Base-by-base conservation (phyloP, 352 stramenopile genomes). In the Pythium apleroticum region DNA sequence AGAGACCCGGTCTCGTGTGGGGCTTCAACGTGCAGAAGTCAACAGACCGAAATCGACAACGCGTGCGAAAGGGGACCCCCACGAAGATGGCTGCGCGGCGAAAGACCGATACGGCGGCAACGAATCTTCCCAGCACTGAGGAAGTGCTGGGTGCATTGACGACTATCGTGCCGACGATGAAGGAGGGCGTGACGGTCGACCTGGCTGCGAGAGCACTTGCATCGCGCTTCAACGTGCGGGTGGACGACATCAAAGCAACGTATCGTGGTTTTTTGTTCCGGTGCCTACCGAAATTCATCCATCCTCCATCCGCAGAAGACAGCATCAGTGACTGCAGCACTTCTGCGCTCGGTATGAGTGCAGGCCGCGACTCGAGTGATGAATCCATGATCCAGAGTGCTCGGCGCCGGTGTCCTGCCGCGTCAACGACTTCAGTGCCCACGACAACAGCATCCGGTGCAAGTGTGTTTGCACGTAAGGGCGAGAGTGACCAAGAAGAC, bases 1-100 rank as follows among this genome's bases (percentile, higher is more conserved):
- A 12, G 33, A 17, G 33, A 41, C 33, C 7, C 11, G 33, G 8
- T 41, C 12, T 27, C 39, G 17, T 45, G 10, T 11, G 37, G 19
- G 37, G 6, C 25, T 58, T 65, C 49, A 66, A 66, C 59, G 50
- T 66, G 59, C 39, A 39, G 25, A 46, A 33, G 24, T 48, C 37
- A 4, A 30, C 49, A 37, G 7, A 33, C 20, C 25, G 41, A 28
- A 43, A 8, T 37, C 27, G 24, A 11, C 25, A 22, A 50, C 48
- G 17, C 4, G 14, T 12, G 15, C 4, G 37, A n/a, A 17, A 46
- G 4, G 17, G 37, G 5, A 11, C 10, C 35, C 20, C 39, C 5
- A 15, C 43, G 20, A 28, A 27, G 19, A 50, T 27, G 43, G 43
- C 43, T 27, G 14, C 43, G n/a, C 39, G 39, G 7, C 39, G 6